These are phyloP conservation scores for Pleurotus tuber-regium DNA, from an alignment of 768 basidiomycete species.

Conservation along the genomic window DNA sequence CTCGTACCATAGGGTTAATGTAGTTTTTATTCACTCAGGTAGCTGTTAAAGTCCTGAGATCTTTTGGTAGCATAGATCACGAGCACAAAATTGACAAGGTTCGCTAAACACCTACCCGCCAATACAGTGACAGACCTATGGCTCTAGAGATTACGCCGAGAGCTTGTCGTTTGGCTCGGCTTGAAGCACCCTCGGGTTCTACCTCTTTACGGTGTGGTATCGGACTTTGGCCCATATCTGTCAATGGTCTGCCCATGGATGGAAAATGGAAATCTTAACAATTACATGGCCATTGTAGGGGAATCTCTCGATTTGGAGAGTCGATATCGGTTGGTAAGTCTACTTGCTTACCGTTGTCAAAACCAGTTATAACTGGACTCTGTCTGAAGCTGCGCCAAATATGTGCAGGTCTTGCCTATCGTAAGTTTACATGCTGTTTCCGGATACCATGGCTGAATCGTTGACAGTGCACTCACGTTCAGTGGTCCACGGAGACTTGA, in stretches of 20 bases:
- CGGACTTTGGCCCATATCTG: slow-evolving; percentile 3
- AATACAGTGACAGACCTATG: background rate
- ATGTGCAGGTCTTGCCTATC: background rate
- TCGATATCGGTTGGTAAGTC: background rate
- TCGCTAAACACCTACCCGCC: background rate
- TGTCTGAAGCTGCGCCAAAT: background rate
- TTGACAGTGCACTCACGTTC: background rate
- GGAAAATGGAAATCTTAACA: slow-evolving; percentile 4
- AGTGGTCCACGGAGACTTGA: slow-evolving; percentile 3
- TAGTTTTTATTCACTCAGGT: background rate
- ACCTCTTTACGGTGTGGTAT: slow-evolving; percentile 1
- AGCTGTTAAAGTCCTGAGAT: slow-evolving; percentile 6
- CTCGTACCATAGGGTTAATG: too few species aligned
- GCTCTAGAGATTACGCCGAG: background rate
- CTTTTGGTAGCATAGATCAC: background rate
- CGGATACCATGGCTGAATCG: background rate
- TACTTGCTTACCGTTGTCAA: too few species aligned
- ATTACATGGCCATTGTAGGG: background rate
- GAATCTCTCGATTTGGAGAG: background rate
- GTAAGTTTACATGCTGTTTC: background rate
- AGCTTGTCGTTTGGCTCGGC: background rate
- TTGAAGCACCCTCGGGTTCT: slow-evolving; percentile 1
- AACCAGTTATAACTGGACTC: background rate
- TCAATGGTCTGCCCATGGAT: slow-evolving; percentile 12
- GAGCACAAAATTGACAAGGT: background rate